Evolutionary conservation across 2,329 filamentous ascomycete species (phyloP), one percentile per base, ranked within the genome.

Genomic region (Alternaria atra): DNA sequence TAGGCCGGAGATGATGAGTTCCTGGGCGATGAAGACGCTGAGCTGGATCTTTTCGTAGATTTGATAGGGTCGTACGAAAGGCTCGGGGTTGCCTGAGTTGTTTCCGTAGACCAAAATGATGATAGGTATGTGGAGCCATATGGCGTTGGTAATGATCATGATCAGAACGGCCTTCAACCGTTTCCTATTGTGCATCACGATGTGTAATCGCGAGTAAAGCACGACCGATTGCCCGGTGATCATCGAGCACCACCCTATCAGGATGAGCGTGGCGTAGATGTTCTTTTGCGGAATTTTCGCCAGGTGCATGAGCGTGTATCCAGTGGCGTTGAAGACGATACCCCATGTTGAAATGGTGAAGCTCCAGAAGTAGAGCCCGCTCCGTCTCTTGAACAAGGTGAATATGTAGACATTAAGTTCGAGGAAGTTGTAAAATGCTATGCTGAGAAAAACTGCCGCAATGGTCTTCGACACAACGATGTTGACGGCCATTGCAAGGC

Each of bases 191-290:
- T 81, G 81, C 27, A 87, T 74, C 8, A 90, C 81, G 1, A 90
- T 79, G 66, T 89, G 86, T 1, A 89, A 78, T 9, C 87, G 81
- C 2, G 86, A 89, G 75, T 86, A 89, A 0, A 89, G 77, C 2
- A 89, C 87, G 13, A 89, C 66, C 0, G 84, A 83, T 70, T 88
- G 86, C 1, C 87, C 87, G 0, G 86, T 87, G 0, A 89, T 84
- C 85, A 89, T 88, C 2, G 76, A 68, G 69, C 84, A 84, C 84
- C 87, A 85, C n/a, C 85, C 86, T 61, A 89, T 64, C n/a, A 80
- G 80, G 25, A 85, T 73, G 5, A 84, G 64, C 5, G 81, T 80
- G 59, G 79, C 78, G 29, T 63, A 68, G 3, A 70, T 29, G 23
- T 68, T 62, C 27, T 55, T 59, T 40, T 13, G 42, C 60, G 62